A percentile compares a stretch with the other conserved stretches of the same genome.
Conservation (phyloP, 2,329 filamentous ascomycete genomes). For the Colletotrichum theobromicola region DNA sequence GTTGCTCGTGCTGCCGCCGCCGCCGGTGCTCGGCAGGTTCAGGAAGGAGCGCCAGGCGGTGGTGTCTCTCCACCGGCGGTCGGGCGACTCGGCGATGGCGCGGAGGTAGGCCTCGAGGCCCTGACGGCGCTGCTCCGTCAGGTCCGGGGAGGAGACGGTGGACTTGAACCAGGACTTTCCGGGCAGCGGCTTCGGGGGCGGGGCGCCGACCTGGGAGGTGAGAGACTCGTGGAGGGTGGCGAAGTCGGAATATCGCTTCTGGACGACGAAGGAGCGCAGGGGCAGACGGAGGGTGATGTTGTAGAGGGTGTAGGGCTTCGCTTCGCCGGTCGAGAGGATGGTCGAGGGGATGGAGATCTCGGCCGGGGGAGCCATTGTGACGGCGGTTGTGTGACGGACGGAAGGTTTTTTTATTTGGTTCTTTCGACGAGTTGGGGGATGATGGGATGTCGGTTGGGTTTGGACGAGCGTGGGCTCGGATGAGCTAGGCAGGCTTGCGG, state of each 20-base stretch:
- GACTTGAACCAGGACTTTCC: constrained; percentile 79
- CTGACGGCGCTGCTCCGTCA: constrained; percentile 73
- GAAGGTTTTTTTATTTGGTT: not conserved
- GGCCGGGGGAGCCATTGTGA: constrained; percentile 65
- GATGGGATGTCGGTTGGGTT: not conserved
- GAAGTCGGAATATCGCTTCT: constrained; percentile 87
- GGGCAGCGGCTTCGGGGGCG: constrained; percentile 73
- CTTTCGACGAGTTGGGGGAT: not conserved
- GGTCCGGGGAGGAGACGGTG: constrained; percentile 70
- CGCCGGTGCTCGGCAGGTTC: constrained; percentile 61
- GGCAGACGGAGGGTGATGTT: constrained; percentile 80
- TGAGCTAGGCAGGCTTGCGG: not conserved
- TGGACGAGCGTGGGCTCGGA: constrained; percentile 2
- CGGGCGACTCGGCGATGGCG: constrained; percentile 74
- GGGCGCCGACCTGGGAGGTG: constrained; percentile 59
- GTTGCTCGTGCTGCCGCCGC: constrained; percentile 45
- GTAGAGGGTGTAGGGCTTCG: constrained; percentile 78
- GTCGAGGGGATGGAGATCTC: constrained; percentile 74
- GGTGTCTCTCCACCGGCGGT: constrained; percentile 77
- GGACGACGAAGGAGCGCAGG: constrained; percentile 75
- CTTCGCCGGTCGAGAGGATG: constrained; percentile 56
- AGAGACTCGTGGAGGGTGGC: constrained; percentile 68
- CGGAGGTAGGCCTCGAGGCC: constrained; percentile 75
- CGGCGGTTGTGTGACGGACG: not conserved
- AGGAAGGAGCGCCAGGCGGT: constrained; percentile 76